Evolutionary conservation across 2,329 filamentous ascomycete genomes (phyloP), one percentile per base, ranked within the genome.

Genomic region (Botrytis cinerea): DNA sequence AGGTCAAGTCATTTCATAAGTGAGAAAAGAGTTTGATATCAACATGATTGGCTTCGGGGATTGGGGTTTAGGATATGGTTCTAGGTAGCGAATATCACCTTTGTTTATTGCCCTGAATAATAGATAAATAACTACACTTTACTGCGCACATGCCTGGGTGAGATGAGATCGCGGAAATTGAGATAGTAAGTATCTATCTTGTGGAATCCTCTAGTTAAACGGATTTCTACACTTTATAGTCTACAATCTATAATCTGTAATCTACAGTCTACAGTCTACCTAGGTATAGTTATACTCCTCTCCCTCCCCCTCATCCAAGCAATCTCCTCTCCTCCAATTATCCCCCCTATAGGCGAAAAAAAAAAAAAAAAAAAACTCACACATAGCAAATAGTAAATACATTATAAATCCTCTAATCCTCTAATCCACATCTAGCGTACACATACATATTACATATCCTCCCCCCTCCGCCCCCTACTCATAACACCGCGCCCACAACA

Each of bases 1-100:
- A 97, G 87, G 93, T 98, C 78, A 97, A 81, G 74, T 70, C 73
- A 3, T 81, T 80, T 75, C 79, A 80, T 91, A 92, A 77, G 73
- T 77, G 74, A 57, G n/a, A 20, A 3, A 38, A 25, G 28, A 70
- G 12, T 28, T 32, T 70, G 67, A 70, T 59, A 54, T 32, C 57
- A 35, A 28, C n/a, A 57, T 28, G 51, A 18, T 67, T 18, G 32
- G 67, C 64, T 28, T 54, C 32, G 9, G 46, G 64, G 35, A 40
- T 28, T n/a, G 16, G 83, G 16, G 80, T 54, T 12, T 32, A 43
- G n/a, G n/a, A 28, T 68, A 43, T 25, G 48, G 18, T 57, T 68
- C 48, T 57, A 68, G 48, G 25, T 68, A 43, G 66, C 48, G 48
- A 68, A 68, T 43, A 57, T 68, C 35, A 57, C 38, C n/a, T 68